Evolutionary conservation across 331 rosid species (phyloP).

Genomic region (Rosa hybrid): DNA sequence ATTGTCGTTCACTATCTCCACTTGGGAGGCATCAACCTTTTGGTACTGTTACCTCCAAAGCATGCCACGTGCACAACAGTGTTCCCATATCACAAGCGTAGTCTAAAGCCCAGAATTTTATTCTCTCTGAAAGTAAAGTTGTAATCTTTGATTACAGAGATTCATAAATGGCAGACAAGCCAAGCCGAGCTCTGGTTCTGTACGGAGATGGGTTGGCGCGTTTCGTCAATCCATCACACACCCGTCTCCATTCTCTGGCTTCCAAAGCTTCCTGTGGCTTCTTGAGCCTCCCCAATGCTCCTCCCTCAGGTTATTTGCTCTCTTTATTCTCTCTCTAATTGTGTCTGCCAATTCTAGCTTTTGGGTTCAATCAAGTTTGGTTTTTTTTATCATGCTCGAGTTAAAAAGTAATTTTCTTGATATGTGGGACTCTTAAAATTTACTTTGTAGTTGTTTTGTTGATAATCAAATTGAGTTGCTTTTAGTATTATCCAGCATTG

Average conservation of each 20-base stretch:
- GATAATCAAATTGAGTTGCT: background rate
- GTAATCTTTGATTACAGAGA: background rate
- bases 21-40: background rate
- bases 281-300: conserved; percentile 61
- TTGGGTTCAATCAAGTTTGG: conserved; percentile 5
- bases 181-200: conserved; percentile 75
- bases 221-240: conserved; percentile 48
- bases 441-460: background rate
- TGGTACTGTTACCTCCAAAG: background rate
- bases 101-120: background rate
- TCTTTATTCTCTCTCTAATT: background rate
- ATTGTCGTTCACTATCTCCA: background rate
- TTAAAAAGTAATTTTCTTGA: background rate
- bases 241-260: conserved; percentile 68
- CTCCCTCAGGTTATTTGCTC: conserved; percentile 54
- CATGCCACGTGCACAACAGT: background rate
- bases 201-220: conserved; percentile 76
- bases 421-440: background rate
- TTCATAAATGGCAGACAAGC: conserved; percentile 69
- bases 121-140: background rate
- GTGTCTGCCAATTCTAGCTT: background rate
- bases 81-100: too few relatives aligned
- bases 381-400: background rate
- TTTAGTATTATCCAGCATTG: conserved; percentile 15
- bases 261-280: conserved; percentile 73